These are phyloP conservation scores for Paramecium biaurelia DNA, from an alignment of 73 alveolate species.

Conservation along the genomic window DNA sequence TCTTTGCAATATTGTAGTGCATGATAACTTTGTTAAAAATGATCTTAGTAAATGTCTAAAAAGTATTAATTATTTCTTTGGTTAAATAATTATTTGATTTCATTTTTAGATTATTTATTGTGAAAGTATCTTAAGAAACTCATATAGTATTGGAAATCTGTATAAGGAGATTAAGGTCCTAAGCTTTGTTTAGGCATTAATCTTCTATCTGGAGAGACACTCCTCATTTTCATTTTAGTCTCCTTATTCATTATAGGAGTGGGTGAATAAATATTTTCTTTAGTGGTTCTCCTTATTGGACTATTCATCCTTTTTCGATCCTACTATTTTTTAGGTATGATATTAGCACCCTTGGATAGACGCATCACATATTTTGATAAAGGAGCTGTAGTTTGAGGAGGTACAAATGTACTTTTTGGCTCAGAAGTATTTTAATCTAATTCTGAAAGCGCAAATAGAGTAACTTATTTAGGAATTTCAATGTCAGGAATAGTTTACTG, in stretches of 20 bases:
- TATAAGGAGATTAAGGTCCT: not conserved
- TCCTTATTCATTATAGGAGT: not conserved
- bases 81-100: not conserved
- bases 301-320: conserved; percentile 23
- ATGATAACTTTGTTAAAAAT: conserved; percentile 49
- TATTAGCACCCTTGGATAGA: conserved; percentile 6
- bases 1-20: conserved; percentile 55
- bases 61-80: not conserved
- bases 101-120: not conserved
- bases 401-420: not conserved
- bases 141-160: conserved; percentile 34
- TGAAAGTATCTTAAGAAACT: conserved; percentile 1
- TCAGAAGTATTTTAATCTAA: not conserved
- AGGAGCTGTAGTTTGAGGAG: not conserved
- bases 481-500: not conserved
- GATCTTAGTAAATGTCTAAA: conserved; percentile 43
- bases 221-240: not conserved
- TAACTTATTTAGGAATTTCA: not conserved
- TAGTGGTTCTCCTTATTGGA: not conserved
- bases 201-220: conserved; percentile 35
- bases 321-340: not conserved
- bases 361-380: conserved; percentile 40
- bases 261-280: not conserved
- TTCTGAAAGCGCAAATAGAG: conserved; percentile 6
- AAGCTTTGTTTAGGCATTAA: not conserved